Evolutionary conservation across 2,329 filamentous ascomycete genomes (phyloP).

Genomic region (Fusarium compactum): DNA sequence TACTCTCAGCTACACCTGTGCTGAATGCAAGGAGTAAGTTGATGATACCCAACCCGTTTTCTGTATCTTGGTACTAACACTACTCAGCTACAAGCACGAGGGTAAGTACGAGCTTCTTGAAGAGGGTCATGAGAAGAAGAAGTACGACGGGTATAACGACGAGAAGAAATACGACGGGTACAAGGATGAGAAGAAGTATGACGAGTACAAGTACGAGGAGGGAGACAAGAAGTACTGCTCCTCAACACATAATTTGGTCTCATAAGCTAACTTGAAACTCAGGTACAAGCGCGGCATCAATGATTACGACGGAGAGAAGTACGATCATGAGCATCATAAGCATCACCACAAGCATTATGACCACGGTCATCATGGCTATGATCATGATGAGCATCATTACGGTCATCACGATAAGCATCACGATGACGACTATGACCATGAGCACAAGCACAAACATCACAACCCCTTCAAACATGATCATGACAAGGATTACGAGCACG

Average conservation of each 20-base stretch:
- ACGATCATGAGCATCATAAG: constrained; percentile 9
- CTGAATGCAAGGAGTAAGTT: constrained; percentile 44
- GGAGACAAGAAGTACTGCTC: constrained; percentile 8
- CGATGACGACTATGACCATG: not conserved
- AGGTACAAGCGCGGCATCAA: constrained; percentile 3
- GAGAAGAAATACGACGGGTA: constrained; percentile 6
- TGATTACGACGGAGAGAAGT: not conserved
- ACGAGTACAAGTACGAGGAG: constrained; percentile 6
- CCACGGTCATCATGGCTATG: not conserved
- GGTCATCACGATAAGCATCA: constrained; percentile 4
- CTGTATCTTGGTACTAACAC: not conserved
- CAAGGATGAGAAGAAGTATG: constrained; percentile 3
- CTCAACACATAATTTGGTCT: not conserved
- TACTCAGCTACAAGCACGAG: constrained; percentile 16
- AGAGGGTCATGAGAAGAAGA: not conserved
- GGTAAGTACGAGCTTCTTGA: constrained; percentile 30
- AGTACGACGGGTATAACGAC: too few relatives aligned
- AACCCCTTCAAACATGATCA: not conserved
- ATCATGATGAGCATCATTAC: not conserved
- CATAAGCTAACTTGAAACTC: not conserved
- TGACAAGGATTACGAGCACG: constrained; percentile 4
- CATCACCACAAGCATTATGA: constrained; percentile 5
- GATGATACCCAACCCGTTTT: not conserved
- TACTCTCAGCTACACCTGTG: constrained; percentile 45
- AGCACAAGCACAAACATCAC: constrained; percentile 1